Percentiles rank a stretch among this genome's conserved stretches.
These are phyloP conservation scores for Colletotrichum sojae DNA, from an alignment of 2,329 filamentous ascomycete genomes.

Conservation along the genomic window DNA sequence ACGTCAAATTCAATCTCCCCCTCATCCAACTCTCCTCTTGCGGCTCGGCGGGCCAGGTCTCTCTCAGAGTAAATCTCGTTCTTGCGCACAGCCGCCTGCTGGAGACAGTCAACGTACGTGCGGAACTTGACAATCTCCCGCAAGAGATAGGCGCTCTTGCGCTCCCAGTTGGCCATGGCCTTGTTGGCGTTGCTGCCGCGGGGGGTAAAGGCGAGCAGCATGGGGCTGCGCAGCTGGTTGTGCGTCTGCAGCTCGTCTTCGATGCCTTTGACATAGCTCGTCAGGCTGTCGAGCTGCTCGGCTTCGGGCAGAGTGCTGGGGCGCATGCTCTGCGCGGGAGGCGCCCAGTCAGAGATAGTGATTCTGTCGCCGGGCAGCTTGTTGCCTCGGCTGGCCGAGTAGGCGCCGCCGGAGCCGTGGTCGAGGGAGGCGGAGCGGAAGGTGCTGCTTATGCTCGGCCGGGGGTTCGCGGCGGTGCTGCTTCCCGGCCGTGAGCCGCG, in stretches of 20 bases:
- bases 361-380: slow-evolving; percentile 89
- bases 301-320: slow-evolving; percentile 82
- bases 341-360: slow-evolving; percentile 88
- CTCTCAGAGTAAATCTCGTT: slow-evolving; percentile 78
- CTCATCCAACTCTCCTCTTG: slow-evolving; percentile 61
- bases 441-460: slow-evolving; percentile 65
- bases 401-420: slow-evolving; percentile 55
- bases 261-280: slow-evolving; percentile 85
- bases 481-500: slow-evolving; percentile 65
- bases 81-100: slow-evolving; percentile 78
- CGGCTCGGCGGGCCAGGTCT: slow-evolving; percentile 64
- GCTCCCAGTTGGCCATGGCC: slow-evolving; percentile 97
- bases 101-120: slow-evolving; percentile 91
- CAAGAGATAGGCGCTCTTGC: slow-evolving; percentile 91
- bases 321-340: slow-evolving; percentile 91
- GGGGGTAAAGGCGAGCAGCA: slow-evolving; percentile 91
- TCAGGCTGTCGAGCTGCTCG: slow-evolving; percentile 83
- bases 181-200: slow-evolving; percentile 84
- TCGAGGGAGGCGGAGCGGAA: slow-evolving; percentile 74
- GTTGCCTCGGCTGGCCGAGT: slow-evolving; percentile 57
- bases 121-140: slow-evolving; percentile 97
- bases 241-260: slow-evolving; percentile 89
- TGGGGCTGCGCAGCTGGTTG: slow-evolving; percentile 88
- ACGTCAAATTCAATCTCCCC: slow-evolving; percentile 54
- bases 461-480: slow-evolving; percentile 56